phyloP scores from a whole-genome alignment of 208 protist genomes.

The Acanthamoeba healyi region DNA sequence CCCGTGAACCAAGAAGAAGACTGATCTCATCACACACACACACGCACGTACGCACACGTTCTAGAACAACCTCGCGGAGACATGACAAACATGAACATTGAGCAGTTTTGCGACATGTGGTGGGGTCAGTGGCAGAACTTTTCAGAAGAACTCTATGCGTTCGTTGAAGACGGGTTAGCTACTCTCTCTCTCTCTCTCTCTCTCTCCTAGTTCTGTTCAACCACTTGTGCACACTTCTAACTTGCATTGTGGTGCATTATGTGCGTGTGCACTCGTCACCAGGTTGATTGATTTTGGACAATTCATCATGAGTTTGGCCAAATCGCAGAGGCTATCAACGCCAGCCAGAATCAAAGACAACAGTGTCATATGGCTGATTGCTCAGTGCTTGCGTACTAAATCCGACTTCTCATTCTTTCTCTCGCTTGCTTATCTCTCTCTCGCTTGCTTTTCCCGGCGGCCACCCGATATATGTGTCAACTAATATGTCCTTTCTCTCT shows the following conservation, averaged over 20 bases:
- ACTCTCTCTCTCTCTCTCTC: not conserved
- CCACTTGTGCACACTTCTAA: no score
- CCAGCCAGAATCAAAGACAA: constrained; percentile 34
- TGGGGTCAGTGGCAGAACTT: constrained; percentile 71
- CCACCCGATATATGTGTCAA: not conserved
- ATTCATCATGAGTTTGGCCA: constrained; percentile 12
- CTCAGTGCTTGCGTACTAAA: constrained; percentile 62
- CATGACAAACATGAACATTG: not conserved
- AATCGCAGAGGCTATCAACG: not conserved
- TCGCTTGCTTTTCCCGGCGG: not conserved
- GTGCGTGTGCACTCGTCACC: not conserved
- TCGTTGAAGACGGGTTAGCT: constrained; percentile 38
- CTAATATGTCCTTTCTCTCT: not conserved
- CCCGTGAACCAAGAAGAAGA: not conserved
- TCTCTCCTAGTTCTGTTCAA: no score
- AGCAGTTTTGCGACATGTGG: constrained; percentile 65
- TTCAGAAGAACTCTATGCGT: constrained; percentile 39
- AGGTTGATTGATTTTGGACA: constrained; percentile 68
- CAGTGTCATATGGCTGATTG: constrained; percentile 43
- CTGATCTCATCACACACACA: not conserved
- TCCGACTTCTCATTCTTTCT: not conserved
- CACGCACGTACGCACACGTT: not conserved
- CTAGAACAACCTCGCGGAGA: not conserved
- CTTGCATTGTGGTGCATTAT: no score
- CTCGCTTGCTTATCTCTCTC: no score